Conservation (phyloP, 768 basidiomycete genomes). For the Dioszegia hungarica region DNA sequence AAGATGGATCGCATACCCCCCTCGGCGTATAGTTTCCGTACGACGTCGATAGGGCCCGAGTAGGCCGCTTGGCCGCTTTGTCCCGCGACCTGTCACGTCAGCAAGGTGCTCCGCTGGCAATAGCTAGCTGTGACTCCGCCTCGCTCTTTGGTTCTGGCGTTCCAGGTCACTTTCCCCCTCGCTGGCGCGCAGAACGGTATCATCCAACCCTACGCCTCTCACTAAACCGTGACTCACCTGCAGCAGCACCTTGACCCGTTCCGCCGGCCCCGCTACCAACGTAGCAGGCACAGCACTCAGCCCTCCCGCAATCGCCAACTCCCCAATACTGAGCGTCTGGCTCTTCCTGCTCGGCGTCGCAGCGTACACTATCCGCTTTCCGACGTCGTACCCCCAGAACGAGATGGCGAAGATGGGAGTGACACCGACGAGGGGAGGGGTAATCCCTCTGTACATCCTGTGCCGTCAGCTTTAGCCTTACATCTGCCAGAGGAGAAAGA, state of each 20-base stretch:
- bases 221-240: conserved; percentile 59
- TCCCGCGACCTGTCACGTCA: too few relatives aligned
- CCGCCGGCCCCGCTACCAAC: conserved; percentile 88
- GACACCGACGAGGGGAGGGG: conserved; percentile 86
- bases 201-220: too few relatives aligned
- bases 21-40: conserved; percentile 84
- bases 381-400: conserved; percentile 95
- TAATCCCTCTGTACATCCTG: conserved; percentile 57
- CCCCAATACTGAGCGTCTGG: conserved; percentile 62
- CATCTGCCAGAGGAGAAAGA: neutral
- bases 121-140: too few relatives aligned
- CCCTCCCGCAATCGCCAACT: conserved; percentile 90
- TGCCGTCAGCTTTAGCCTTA: neutral
- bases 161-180: neutral
- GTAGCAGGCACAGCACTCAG: conserved; percentile 89
- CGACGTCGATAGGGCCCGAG: conserved; percentile 85
- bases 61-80: conserved; percentile 65
- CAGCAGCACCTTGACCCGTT: conserved; percentile 90
- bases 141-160: conserved; percentile 69
- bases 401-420: conserved; percentile 97
- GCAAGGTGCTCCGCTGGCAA: too few relatives aligned
- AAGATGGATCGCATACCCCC: conserved; percentile 88
- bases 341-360: conserved; percentile 71
- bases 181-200: too few relatives aligned
- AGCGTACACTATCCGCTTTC: conserved; percentile 75